These are phyloP conservation scores for Fraxinus nigra DNA, from an alignment of 305 asterid genomes.

Conservation along the genomic window DNA sequence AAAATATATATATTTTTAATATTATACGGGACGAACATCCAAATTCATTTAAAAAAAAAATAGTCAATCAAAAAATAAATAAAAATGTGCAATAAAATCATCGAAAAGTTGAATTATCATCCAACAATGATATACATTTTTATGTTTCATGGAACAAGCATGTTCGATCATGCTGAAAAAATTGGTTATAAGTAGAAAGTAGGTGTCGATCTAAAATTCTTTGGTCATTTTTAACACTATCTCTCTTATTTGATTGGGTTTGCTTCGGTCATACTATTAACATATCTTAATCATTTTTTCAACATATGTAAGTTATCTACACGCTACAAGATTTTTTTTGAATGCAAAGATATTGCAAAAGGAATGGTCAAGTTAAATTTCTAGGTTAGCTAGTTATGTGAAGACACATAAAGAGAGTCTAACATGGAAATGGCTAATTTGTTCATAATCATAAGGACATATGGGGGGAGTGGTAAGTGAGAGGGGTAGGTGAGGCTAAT, in stretches of 20 bases:
- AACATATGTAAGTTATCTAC: background rate
- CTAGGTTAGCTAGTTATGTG: background rate
- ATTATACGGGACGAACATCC: background rate
- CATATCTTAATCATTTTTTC: background rate
- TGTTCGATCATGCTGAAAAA: background rate
- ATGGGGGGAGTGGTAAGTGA: background rate
- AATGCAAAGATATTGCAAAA: background rate
- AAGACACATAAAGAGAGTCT: background rate
- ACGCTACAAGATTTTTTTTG: background rate
- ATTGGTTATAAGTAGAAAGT: background rate
- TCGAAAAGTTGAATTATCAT: background rate
- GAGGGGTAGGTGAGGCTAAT: background rate
- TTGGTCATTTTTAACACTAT: background rate
- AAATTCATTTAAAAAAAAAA: background rate
- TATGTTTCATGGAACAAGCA: background rate
- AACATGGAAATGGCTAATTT: background rate
- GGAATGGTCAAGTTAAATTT: background rate
- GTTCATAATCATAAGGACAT: background rate
- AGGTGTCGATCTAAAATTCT: background rate
- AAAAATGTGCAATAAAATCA: background rate
- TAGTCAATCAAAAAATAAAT: background rate
- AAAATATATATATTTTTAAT: too few species aligned
- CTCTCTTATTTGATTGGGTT: background rate
- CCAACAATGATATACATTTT: background rate
- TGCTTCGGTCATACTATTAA: background rate